Percentiles rank a stretch among this genome's conserved stretches.
These are phyloP conservation scores for Diplocarpon rosae DNA, from an alignment of 2,329 filamentous ascomycete genomes.

Conservation along the genomic window DNA sequence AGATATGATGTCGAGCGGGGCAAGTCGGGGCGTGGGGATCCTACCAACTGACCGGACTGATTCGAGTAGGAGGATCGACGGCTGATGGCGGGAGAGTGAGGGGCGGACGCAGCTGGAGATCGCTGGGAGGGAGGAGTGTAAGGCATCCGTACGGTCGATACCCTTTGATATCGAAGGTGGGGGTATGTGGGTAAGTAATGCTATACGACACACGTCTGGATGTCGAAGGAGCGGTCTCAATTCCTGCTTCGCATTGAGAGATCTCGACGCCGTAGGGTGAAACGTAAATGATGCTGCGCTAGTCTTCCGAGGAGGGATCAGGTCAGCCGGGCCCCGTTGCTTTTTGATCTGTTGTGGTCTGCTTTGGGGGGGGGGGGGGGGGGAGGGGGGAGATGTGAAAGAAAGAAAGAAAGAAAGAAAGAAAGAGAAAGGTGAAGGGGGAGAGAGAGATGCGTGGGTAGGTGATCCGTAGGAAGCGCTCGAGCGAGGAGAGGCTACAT, in stretches of 20 bases:
- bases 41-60: slow-evolving; percentile 30
- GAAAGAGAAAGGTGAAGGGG: slow-evolving; percentile 1
- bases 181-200: slow-evolving; percentile 6
- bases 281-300: slow-evolving; percentile 13
- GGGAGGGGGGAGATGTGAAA: too few species aligned
- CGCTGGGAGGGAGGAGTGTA: slow-evolving; percentile 73
- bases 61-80: slow-evolving; percentile 44
- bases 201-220: slow-evolving; percentile 10
- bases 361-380: neutral
- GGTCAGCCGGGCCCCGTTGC: slow-evolving; percentile 14
- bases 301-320: slow-evolving; percentile 7
- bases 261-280: neutral
- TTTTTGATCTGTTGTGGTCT: neutral
- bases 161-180: slow-evolving; percentile 4
- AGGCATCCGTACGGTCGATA: slow-evolving; percentile 57
- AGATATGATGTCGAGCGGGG: slow-evolving; percentile 58
- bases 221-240: slow-evolving; percentile 15
- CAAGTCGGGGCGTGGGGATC: slow-evolving; percentile 37
- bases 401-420: slow-evolving; percentile 2
- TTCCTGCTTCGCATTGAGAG: slow-evolving; percentile 17
- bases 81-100: slow-evolving; percentile 44
- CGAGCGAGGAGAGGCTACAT: slow-evolving; percentile 8
- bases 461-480: slow-evolving; percentile 5
- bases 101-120: slow-evolving; percentile 49
- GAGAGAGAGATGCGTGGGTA: slow-evolving; percentile 2